Conservation (phyloP, 208 protist species). For the Crithidia expoeki region DNA sequence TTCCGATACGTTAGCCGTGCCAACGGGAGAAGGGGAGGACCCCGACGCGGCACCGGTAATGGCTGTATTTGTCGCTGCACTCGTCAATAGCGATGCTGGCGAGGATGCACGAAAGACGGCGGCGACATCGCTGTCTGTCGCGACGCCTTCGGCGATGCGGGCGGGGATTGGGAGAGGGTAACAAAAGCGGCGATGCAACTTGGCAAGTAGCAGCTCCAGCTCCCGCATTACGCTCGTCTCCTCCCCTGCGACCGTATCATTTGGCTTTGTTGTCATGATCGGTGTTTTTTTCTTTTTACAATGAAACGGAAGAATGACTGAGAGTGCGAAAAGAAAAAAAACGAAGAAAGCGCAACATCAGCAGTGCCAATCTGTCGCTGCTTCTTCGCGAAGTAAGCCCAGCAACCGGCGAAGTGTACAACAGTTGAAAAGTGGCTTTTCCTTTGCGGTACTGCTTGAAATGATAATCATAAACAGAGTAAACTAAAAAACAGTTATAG, state of each 20-base stretch:
- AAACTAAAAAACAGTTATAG: too few species aligned
- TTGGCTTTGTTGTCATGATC: constrained; percentile 14
- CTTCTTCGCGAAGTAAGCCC: too few species aligned
- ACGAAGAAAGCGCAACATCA: not conserved
- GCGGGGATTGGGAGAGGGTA: constrained; percentile 46
- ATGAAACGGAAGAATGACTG: not conserved
- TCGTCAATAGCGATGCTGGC: not conserved
- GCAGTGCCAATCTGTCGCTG: too few species aligned
- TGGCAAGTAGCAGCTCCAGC: constrained; percentile 59
- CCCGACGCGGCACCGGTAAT: not conserved
- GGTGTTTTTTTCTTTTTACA: not conserved
- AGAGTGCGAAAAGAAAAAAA: not conserved
- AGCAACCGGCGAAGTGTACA: too few species aligned
- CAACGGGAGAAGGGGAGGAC: not conserved
- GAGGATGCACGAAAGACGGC: not conserved
- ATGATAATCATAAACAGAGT: too few species aligned
- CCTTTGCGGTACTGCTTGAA: too few species aligned
- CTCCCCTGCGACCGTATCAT: constrained; percentile 9
- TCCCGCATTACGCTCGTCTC: constrained; percentile 33
- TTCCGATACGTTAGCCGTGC: not conserved
- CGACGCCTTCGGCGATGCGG: constrained; percentile 7
- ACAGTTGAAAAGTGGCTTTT: too few species aligned
- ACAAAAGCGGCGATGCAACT: constrained; percentile 48
- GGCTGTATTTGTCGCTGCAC: not conserved
- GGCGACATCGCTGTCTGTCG: not conserved